phyloP scores from a whole-genome alignment of 1,284 basidiomycete species.

The Leccinum subrobustum region DNA sequence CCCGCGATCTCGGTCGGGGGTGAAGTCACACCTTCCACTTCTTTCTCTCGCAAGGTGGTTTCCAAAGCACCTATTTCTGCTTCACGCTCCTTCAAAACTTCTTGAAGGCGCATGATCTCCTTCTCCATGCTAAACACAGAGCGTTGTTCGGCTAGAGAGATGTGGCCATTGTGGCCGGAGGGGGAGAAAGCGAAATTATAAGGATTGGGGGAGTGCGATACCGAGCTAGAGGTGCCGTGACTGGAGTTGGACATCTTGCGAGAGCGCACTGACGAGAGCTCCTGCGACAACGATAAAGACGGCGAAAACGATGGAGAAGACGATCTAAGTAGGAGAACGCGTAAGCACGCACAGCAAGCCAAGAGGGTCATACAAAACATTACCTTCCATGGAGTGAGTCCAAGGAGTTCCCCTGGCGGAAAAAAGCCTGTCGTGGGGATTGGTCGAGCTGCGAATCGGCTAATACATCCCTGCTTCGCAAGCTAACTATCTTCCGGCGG shows the following conservation, averaged over 20 bases:
- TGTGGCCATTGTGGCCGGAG: constrained; percentile 37
- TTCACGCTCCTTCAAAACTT: constrained; percentile 86
- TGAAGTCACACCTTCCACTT: constrained; percentile 17
- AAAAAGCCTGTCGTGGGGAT: no score
- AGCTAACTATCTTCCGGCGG: no score
- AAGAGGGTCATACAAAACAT: constrained; percentile 17
- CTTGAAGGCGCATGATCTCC: constrained; percentile 89
- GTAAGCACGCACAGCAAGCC: constrained; percentile 4
- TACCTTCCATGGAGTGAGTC: constrained; percentile 81
- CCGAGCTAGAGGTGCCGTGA: constrained; percentile 60
- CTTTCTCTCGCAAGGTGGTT: constrained; percentile 56
- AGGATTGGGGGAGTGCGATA: constrained; percentile 51
- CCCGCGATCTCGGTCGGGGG: constrained; percentile 7
- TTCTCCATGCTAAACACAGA: constrained; percentile 85
- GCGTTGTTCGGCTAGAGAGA: constrained; percentile 53
- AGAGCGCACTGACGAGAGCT: constrained; percentile 87
- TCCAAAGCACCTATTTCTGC: constrained; percentile 82
- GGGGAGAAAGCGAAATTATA: constrained; percentile 64
- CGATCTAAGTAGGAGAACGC: constrained; percentile 50
- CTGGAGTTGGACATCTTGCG: constrained; percentile 77
- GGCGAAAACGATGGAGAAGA: constrained; percentile 83
- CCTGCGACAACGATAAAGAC: constrained; percentile 92
- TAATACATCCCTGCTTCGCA: no score
- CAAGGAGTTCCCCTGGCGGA: no score
- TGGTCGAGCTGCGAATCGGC: no score